Base-by-base conservation (phyloP, 2,329 filamentous ascomycete species). In the Fusarium sp. region DNA sequence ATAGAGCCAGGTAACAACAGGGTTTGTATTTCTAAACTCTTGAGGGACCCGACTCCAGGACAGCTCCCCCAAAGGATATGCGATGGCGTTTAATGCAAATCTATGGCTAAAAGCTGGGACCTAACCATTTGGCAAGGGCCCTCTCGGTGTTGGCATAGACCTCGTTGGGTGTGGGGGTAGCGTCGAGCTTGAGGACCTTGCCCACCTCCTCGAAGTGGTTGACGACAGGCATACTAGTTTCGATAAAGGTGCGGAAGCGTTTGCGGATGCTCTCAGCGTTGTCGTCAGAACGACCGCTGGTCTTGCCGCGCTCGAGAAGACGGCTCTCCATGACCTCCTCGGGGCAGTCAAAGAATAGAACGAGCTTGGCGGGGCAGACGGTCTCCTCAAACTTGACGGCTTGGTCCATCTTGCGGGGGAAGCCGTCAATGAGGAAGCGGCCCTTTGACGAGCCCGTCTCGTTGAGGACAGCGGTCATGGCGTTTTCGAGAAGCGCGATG, bases 221-320 rank as follows among this genome's bases (percentile, higher is more conserved):
- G 50, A 99, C 92, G 42, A 98, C 95, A 23, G 95, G 95, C 94
- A 98, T 97, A 79, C 92, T 97, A 3, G 93, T 97, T 78, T 98
- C 93, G 70, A 96, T 81, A 73, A 98, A 99, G 4, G 90, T 93
- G 73, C 87, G 88, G 84, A 99, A 99, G 53, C 95, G 86, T 88
- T 99, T 99, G 80, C 91, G 89, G 76, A 98, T 99, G 72, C 88
- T 93, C 78, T 97, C 95, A 52, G 88, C 89, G 75, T 99, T 99
- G 79, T 99, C 95, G 77, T 99, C 95, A 46, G 89, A 82, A 64
- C 95, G 85, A 37, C 95, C 95, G 72, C 90, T 93, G 14, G 94
- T 98, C 87, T 97, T 91, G 61, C 94, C 95, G 46, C 94, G 85
- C 80, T 97, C 89, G 65, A 98, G 78, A 66, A 99, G 80, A 27